Evolutionary conservation across 495 filamentous ascomycete species (phyloP).

Genomic region (Xylaria acuta): DNA sequence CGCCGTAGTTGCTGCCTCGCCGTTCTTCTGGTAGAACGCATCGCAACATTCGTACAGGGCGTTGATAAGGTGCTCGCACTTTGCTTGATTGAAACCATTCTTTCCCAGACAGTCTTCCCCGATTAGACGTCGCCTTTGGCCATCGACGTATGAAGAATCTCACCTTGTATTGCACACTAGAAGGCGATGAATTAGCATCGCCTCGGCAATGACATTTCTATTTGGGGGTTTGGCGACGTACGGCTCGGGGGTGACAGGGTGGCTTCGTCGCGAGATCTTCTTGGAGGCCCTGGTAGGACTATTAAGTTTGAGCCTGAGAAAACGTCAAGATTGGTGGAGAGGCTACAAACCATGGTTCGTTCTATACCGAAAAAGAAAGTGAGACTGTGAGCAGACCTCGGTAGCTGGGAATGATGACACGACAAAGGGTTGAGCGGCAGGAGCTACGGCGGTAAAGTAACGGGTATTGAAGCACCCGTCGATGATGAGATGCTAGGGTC

Average conservation of each 20-base stretch:
- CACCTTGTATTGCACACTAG: constrained; percentile 91
- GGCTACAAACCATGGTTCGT: constrained; percentile 24
- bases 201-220: constrained; percentile 19
- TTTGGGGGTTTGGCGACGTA: constrained; percentile 53
- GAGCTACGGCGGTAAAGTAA: background rate
- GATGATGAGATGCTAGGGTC: background rate
- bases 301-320: constrained; percentile 12
- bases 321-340: background rate
- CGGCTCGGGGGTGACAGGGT: constrained; percentile 87
- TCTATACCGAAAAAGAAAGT: background rate
- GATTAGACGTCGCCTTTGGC: constrained; percentile 24
- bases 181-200: constrained; percentile 22
- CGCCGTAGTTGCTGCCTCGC: constrained; percentile 74
- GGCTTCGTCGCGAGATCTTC: constrained; percentile 77
- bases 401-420: background rate
- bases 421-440: background rate
- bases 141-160: constrained; percentile 7
- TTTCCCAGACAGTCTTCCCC: constrained; percentile 77
- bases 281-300: constrained; percentile 49
- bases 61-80: constrained; percentile 80
- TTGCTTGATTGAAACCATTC: constrained; percentile 86
- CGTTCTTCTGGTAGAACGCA: constrained; percentile 80
- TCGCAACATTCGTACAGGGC: constrained; percentile 97
- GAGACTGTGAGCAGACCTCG: background rate
- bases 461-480: background rate